Evolutionary conservation across 352 stramenopile species (phyloP), one percentile per base, ranked within the genome.

Genomic region (Phytopythium ostracodes): DNA sequence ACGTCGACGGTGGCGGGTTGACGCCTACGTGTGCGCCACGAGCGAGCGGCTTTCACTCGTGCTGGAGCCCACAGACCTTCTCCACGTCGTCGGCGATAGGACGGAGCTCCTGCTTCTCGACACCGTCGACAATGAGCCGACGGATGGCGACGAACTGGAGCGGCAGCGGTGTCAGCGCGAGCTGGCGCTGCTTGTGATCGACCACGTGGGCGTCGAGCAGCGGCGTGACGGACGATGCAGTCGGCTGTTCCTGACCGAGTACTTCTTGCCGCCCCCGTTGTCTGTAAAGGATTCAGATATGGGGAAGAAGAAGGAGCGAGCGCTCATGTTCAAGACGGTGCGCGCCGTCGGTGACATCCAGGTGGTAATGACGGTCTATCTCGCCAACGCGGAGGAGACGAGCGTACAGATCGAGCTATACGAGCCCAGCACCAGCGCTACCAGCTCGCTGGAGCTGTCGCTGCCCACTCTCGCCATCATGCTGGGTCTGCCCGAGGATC

Each of bases 11-110:
- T 59, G 89, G 20, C 79, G 84, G 3, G 66, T 88, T 0, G 84
- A 92, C 59, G 75, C 77, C 2, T 92, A 90, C 65, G 64, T 90
- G 8, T 73, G 70, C 59, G 62, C 65, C n/a, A 80, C 81, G 7
- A 86, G 79, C 54, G 61, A 59, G 4, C 70, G 67, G 12, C 44
- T 90, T 1, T 89, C 81, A 9, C 36, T 91, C 36, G 46, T 84
- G 2, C 27, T 89, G 4, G 70, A 86, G 15, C 58, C 60, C 3
- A 62, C 59, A 4, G 77, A 86, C 40, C 55, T 92, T 10, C 58
- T 77, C 0, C 70, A 87, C 25, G 54, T 90, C 29, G 60, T 80
- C 17, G 75, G 77, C 9, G 70, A 77, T 33, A 50, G 71, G 18
- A 54, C 62, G 22, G 51, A 75, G 18, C 43, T 79, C 27, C 43